phyloP scores from a whole-genome alignment of 805 yeast species.

The Hanseniaspora hatyaiensis region DNA sequence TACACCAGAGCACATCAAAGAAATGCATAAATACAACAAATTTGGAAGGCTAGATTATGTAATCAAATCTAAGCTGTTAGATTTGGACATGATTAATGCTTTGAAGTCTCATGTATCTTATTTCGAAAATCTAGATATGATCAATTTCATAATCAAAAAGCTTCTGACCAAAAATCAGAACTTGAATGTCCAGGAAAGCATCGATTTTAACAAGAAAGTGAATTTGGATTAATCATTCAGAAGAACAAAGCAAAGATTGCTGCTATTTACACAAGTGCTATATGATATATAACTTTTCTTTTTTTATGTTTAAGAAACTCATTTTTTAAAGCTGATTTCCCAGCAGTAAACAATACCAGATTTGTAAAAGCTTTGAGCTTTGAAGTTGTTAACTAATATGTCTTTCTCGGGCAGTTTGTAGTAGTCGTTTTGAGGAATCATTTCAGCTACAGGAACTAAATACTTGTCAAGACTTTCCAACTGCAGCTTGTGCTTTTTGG shows the following conservation, averaged over 20 bases:
- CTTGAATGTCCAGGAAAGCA: background rate
- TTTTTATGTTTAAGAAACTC: too few species aligned
- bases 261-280: too few species aligned
- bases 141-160: slow-evolving; percentile 63
- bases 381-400: background rate
- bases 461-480: background rate
- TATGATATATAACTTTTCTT: too few species aligned
- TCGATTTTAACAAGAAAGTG: too few species aligned
- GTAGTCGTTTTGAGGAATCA: slow-evolving; percentile 3
- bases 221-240: too few species aligned
- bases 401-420: slow-evolving; percentile 1
- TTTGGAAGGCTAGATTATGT: slow-evolving; percentile 75
- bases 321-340: background rate
- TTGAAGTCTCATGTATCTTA: slow-evolving; percentile 81
- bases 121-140: slow-evolving; percentile 75
- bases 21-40: slow-evolving; percentile 39
- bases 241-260: too few species aligned
- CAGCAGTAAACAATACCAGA: background rate
- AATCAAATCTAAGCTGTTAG: slow-evolving; percentile 66
- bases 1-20: slow-evolving; percentile 26
- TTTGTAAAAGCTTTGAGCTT: background rate
- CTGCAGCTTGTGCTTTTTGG: slow-evolving; percentile 1
- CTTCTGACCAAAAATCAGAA: slow-evolving; percentile 24
- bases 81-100: slow-evolving; percentile 67
- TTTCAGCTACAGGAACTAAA: background rate